These are phyloP conservation scores for Seiridium cupressi DNA, from an alignment of 2,329 filamentous ascomycete genomes.

Conservation along the genomic window DNA sequence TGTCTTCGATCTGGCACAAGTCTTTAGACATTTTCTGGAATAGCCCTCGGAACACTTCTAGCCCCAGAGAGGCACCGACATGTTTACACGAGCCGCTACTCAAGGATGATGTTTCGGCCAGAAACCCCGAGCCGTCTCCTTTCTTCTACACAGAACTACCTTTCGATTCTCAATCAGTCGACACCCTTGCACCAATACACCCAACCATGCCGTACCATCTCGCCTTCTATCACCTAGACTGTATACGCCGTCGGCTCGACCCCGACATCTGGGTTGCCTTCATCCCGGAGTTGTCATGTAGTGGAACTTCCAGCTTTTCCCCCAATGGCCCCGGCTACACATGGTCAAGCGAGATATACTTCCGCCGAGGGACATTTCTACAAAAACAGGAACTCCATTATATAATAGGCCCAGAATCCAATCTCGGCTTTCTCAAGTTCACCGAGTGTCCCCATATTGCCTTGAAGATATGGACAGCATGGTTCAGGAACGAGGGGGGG, in stretches of 20 bases:
- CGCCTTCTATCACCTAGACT: slow-evolving; percentile 9
- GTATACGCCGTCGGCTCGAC: background rate
- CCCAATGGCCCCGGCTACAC: background rate
- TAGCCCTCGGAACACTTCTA: no score
- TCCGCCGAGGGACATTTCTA: background rate
- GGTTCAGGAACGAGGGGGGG: background rate
- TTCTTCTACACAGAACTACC: background rate
- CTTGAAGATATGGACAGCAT: background rate
- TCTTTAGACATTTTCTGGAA: background rate
- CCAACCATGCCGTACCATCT: slow-evolving; percentile 8
- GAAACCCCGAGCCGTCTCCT: background rate
- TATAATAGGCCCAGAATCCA: background rate
- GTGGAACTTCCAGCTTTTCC: background rate
- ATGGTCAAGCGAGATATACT: slow-evolving; percentile 3
- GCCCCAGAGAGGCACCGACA: background rate
- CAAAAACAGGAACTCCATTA: background rate
- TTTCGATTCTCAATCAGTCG: background rate
- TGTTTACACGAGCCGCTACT: background rate
- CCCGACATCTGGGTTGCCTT: background rate
- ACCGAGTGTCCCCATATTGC: background rate
- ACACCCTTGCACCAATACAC: slow-evolving; percentile 2
- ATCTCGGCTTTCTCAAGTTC: background rate
- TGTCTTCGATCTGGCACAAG: background rate
- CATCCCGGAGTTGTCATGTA: background rate
- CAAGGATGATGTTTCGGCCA: background rate